Conservation (phyloP, 139 green algal genomes). For the Diplosphaera chodatii region DNA sequence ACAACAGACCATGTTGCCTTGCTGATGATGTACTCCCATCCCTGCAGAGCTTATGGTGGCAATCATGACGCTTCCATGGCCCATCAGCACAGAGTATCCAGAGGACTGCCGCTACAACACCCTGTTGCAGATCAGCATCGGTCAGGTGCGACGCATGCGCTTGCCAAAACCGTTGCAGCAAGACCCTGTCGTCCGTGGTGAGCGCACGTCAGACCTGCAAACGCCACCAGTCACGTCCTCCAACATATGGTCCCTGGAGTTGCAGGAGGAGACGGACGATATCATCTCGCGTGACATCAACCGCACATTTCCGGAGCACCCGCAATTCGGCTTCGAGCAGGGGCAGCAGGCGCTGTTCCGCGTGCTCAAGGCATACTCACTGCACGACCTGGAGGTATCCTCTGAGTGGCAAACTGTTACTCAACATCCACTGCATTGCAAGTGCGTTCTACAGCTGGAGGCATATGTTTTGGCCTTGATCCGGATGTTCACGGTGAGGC, state of each 20-base stretch:
- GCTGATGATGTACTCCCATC: no score
- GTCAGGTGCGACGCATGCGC: slow-evolving; percentile 25
- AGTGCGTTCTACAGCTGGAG: no score
- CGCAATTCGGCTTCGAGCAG: slow-evolving; percentile 64
- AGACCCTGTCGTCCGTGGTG: no score
- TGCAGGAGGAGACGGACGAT: slow-evolving; percentile 79
- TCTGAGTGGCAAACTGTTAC: no score
- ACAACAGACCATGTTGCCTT: no score
- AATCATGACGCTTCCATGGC: slow-evolving; percentile 56
- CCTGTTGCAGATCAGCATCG: slow-evolving; percentile 68
- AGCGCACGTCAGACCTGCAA: no score
- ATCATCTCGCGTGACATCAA: slow-evolving; percentile 86
- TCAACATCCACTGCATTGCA: no score
- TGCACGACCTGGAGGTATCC: slow-evolving; percentile 80
- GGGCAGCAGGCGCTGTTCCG: slow-evolving; percentile 76
- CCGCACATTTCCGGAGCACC: slow-evolving; percentile 92
- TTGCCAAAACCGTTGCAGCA: no score
- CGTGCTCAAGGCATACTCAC: slow-evolving; percentile 86
- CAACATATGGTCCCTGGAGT: no score
- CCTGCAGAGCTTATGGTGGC: slow-evolving; percentile 40
- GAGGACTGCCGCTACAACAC: slow-evolving; percentile 53
- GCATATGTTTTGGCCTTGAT: no score
- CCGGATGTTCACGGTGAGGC: no score
- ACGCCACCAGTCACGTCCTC: no score
- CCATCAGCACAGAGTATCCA: slow-evolving; percentile 27